These are phyloP conservation scores for Cornus suecica DNA, from an alignment of 148 eudicot species.

Conservation along the genomic window DNA sequence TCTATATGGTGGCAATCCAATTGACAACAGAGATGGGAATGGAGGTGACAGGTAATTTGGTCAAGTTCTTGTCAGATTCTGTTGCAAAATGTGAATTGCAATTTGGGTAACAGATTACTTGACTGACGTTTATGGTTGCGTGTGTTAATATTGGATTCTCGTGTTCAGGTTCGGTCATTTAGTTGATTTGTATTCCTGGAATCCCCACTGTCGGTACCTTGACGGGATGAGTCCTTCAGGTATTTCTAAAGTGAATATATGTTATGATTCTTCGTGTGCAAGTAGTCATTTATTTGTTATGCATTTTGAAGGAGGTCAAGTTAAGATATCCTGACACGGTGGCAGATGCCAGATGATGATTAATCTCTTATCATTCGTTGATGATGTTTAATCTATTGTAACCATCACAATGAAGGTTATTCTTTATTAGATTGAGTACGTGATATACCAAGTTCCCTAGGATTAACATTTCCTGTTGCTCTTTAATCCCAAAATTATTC, in stretches of 20 bases:
- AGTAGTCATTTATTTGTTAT: no score
- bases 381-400: neutral
- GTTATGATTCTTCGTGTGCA: neutral
- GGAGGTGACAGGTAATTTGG: conserved; percentile 60
- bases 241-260: conserved; percentile 16
- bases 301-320: no score
- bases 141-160: conserved; percentile 1
- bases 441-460: neutral
- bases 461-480: neutral
- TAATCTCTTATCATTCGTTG: no score
- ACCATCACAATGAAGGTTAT: neutral
- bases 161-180: conserved; percentile 66
- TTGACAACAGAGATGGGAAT: conserved; percentile 52
- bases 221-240: conserved; percentile 80
- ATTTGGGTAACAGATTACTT: neutral
- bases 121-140: no score
- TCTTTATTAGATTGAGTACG: neutral
- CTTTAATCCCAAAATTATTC: neutral
- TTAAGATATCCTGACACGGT: no score
- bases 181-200: conserved; percentile 88
- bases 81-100: neutral
- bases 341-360: no score
- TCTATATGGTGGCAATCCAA: conserved; percentile 64
- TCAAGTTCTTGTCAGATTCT: neutral
- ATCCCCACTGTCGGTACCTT: conserved; percentile 79